Base-by-base conservation (phyloP, 331 rosid species). In the Malus hybrid region DNA sequence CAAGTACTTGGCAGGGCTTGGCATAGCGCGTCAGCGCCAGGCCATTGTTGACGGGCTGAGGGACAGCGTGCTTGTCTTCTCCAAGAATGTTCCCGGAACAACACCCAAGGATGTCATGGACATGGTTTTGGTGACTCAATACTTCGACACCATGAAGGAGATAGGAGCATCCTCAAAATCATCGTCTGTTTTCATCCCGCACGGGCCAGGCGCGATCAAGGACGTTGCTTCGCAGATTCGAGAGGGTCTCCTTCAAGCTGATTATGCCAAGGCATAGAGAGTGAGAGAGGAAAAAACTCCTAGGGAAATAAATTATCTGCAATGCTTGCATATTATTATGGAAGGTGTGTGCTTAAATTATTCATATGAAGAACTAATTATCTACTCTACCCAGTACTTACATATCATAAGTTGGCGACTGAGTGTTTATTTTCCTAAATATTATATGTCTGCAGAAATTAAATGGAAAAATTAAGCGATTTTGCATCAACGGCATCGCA, bases 111-210 rank as follows among this genome's bases (percentile, higher is more conserved):
- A 93, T 84, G 89, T 90, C 74, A 87, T 93, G 96, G 96, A 90
- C 84, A 90, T 93, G 94, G 96, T 93, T 57, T 82, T 88, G 63
- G 93, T 87, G 81, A 89, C 96, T 68, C 98, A 93, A 7, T 90
- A 93, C 83, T 93, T 93, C 4, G 91, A 93, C 85, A 93, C 98
- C 1, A 85, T 93, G 95, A 93, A 90, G 79, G 98, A 93, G 76
- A 93, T 93, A 0, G 94, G 95, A 3, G 97, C 97, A 19, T 88
- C 90, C 50, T 92, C 96, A 7, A 93, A 86, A 84, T 86, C 97
- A 8, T 83, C 90, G 1, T 84, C 96, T 5, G 90, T 93, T 73
- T 93, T 90, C 88, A 93, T 93, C 74, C 95, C 97, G 2, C 97
- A 93, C 22, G 94, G 96, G 18, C 97, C 52, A 6, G 96, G 96